Evolutionary conservation across 495 filamentous ascomycete species (phyloP).

Genomic region (Sabuloglossum arenarium): DNA sequence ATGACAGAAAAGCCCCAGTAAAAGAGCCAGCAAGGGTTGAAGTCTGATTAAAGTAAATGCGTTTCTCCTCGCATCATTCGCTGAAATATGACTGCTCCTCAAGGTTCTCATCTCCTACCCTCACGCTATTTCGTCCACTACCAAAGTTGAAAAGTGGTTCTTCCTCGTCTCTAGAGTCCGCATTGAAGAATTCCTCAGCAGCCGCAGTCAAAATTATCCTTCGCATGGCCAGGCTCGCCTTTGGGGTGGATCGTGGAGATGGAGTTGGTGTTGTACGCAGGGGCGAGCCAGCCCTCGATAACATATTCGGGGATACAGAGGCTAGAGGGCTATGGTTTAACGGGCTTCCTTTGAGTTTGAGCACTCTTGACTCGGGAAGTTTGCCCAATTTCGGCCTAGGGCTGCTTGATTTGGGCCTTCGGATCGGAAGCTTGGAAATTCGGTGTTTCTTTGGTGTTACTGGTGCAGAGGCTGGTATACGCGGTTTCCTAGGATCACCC

Average conservation of each 20-base stretch:
- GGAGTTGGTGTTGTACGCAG: neutral
- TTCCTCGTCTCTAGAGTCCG: neutral
- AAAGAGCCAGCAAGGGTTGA: neutral
- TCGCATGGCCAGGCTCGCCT: neutral
- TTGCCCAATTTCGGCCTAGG: neutral
- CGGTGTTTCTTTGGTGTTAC: neutral
- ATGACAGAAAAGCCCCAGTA: neutral
- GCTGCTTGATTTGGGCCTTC: neutral
- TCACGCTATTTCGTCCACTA: neutral
- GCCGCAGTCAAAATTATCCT: neutral
- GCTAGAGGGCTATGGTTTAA: neutral
- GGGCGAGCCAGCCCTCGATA: neutral
- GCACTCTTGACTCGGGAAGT: neutral
- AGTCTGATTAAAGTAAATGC: neutral
- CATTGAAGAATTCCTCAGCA: neutral
- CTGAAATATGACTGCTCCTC: neutral
- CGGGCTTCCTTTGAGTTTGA: neutral
- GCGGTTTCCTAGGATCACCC: neutral
- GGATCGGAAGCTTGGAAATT: neutral
- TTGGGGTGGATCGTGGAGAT: neutral
- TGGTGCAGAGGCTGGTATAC: neutral
- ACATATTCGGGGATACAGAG: neutral
- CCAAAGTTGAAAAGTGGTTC: neutral
- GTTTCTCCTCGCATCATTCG: neutral
- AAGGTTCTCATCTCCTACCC: neutral